These are phyloP conservation scores for Cydonia oblonga DNA, from an alignment of 331 rosid species.

Conservation along the genomic window DNA sequence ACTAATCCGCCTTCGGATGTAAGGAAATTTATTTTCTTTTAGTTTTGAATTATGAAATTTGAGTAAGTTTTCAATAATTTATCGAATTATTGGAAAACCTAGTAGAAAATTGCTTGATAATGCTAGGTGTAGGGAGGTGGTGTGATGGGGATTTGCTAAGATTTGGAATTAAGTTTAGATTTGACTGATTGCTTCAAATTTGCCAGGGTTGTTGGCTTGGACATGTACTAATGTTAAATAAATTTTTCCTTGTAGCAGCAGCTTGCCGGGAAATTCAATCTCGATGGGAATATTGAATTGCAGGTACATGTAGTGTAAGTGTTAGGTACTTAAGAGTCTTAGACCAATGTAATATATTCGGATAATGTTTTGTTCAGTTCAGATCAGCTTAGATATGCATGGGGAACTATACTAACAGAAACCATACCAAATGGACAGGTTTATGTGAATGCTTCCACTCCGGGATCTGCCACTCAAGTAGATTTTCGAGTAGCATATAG, in stretches of 20 bases:
- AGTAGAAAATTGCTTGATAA: not conserved
- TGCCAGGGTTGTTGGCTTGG: conserved; percentile 11
- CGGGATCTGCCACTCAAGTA: conserved; percentile 40
- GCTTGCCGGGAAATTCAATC: conserved; percentile 68
- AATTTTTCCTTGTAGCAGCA: conserved; percentile 38
- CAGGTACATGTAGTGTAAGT: conserved; percentile 42
- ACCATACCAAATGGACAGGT: conserved; percentile 39
- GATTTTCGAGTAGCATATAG: conserved; percentile 47
- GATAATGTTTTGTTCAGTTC: not conserved
- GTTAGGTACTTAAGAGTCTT: not conserved
- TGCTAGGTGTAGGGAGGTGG: not conserved
- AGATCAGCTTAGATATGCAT: not conserved
- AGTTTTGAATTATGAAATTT: too few relatives aligned
- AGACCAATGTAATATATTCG: not conserved
- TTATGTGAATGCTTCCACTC: conserved; percentile 38
- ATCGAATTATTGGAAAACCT: not conserved
- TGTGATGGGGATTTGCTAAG: not conserved
- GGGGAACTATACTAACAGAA: conserved; percentile 8
- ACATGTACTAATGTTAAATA: conserved; percentile 15
- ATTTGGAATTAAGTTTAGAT: not conserved
- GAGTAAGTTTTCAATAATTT: too few relatives aligned
- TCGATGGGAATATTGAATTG: conserved; percentile 68
- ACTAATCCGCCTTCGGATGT: conserved; percentile 52
- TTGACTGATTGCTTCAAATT: not conserved
- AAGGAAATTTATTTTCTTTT: not conserved